Evolutionary conservation across 2,329 filamentous ascomycete genomes (phyloP), one percentile per base, ranked within the genome.

Genomic region (Sarocladiaceae sp.): DNA sequence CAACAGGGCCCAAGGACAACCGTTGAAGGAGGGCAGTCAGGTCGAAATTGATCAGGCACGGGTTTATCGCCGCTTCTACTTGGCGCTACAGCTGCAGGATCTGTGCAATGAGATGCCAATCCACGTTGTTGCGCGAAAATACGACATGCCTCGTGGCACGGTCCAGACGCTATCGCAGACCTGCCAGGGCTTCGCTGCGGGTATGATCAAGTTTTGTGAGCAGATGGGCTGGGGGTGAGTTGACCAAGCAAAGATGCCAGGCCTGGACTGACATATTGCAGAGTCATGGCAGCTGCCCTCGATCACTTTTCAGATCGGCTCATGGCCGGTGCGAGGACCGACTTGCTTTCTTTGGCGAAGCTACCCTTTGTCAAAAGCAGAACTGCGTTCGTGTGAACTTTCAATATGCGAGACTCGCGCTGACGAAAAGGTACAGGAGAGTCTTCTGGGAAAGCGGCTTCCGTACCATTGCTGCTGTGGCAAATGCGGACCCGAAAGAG

Each of bases 401-500:
- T 18, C 6, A 11, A 24, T 11, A 10, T 15, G 10, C 26, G 37
- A 34, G 19, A 7, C 11, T 4, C 24, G 7, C 10, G 10, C 32
- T 27, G n/a, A 16, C 15, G n/a, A n/a, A 34, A 11, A 20, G 6
- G 2, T 37, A 20, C 19, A 67, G 64, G 3, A 58, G 76, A 12
- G 69, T 88, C 5, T 83, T 90, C 49, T 85, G 84, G 71, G 85
- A 89, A 46, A 88, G 84, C 58, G 85, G 85, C 2, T 84, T 84
- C 55, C 82, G 78, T 54, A 82, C 76, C 19, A 66, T 88, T 21
- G 78, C 80, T 27, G 71, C 77, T 3, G 68, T 90, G 39, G 83
- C 85, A 4, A 84, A 84, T 51, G 82, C 84, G 1, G 75, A 84
- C 48, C 73, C 80, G 0, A 73, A 73, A 48, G 83, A 86, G 50